Conservation (phyloP, 257 asterid genomes). For the Solanum lycopersicoides region DNA sequence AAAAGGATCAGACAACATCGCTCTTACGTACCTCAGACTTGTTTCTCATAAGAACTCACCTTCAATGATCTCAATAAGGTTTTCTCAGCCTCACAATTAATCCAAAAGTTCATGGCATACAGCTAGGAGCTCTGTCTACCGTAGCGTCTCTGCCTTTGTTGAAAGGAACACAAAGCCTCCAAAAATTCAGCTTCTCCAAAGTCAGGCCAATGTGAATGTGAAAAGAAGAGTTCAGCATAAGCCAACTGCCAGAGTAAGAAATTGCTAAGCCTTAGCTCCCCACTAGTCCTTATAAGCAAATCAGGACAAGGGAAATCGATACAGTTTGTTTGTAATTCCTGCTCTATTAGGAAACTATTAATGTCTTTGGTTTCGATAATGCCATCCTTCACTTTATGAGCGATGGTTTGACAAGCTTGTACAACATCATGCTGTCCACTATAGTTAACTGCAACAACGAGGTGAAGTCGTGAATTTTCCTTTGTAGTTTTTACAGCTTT, state of each 20-base stretch:
- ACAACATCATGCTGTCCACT: constrained; percentile 41
- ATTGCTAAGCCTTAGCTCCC: constrained; percentile 58
- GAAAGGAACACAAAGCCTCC: constrained; percentile 44
- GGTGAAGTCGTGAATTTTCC: constrained; percentile 37
- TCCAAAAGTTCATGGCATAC: background rate
- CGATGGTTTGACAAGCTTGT: constrained; percentile 35
- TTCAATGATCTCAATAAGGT: background rate
- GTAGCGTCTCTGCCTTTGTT: constrained; percentile 45
- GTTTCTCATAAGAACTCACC: background rate
- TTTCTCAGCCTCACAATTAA: background rate
- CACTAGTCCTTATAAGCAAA: constrained; percentile 59
- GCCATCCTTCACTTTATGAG: constrained; percentile 47
- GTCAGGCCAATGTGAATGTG: constrained; percentile 49
- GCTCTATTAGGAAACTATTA: constrained; percentile 23
- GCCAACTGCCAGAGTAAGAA: constrained; percentile 72
- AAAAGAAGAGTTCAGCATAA: constrained; percentile 42
- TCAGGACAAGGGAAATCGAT: constrained; percentile 40
- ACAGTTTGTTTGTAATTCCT: constrained; percentile 44
- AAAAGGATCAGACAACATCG: background rate
- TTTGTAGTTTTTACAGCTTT: constrained; percentile 15
- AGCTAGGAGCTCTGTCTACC: constrained; percentile 17
- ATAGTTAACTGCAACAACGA: constrained; percentile 43
- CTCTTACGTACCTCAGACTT: background rate
- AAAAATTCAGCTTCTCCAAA: constrained; percentile 46
- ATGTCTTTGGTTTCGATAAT: constrained; percentile 36